Conservation (phyloP, 1,284 basidiomycete species). For the Cryptococcus sp. region DNA sequence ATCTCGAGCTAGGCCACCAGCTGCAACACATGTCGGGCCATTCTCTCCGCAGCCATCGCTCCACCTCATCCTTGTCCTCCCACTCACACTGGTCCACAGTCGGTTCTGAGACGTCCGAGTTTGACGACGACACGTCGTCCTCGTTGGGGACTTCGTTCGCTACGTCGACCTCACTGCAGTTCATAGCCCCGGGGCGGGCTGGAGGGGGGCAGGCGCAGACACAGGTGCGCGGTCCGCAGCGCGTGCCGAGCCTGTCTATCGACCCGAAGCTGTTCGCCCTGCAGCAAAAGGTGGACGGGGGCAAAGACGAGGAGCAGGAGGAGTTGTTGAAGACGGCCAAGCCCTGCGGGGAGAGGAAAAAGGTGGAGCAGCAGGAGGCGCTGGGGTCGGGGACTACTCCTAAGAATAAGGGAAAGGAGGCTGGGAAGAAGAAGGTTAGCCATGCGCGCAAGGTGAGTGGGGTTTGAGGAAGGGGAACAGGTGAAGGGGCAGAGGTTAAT, state of each 20-base stretch:
- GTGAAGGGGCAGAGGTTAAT: neutral
- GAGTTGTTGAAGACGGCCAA: conserved; percentile 14
- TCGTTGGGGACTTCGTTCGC: neutral
- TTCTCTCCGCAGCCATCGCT: conserved; percentile 19
- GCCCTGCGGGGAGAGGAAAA: conserved; percentile 11
- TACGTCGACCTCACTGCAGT: neutral
- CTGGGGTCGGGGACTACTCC: neutral
- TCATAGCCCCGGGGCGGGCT: neutral
- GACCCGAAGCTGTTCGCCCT: conserved; percentile 28
- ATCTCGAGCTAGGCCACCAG: neutral
- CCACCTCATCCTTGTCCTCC: conserved; percentile 21
- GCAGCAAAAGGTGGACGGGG: conserved; percentile 4
- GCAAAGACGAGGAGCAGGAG: conserved; percentile 5
- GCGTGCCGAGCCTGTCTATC: conserved; percentile 20
- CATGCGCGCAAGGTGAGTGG: conserved; percentile 45
- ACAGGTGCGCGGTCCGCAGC: neutral
- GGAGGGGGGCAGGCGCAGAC: neutral
- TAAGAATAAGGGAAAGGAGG: neutral
- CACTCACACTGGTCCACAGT: conserved; percentile 16
- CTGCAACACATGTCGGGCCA: neutral
- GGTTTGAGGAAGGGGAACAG: too few species aligned
- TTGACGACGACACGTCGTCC: conserved; percentile 2
- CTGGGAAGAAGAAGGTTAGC: conserved; percentile 30
- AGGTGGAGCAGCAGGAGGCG: conserved; percentile 12
- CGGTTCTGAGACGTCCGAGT: conserved; percentile 2